Base-by-base conservation (phyloP, 129 eudicot species). In the Artemisia tridentata region DNA sequence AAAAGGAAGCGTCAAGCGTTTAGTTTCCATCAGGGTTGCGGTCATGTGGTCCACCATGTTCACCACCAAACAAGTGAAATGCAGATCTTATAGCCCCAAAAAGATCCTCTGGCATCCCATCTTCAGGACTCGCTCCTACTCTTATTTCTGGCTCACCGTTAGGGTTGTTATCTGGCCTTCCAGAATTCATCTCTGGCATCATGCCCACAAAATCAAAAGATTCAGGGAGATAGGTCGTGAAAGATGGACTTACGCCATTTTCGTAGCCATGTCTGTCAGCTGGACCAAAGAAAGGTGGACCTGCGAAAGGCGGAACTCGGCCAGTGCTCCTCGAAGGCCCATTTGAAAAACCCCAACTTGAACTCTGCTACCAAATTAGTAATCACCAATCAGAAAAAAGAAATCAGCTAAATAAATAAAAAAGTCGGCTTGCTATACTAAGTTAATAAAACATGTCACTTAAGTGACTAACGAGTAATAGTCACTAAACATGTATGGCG, bases 1-100 rank as follows among this genome's bases (percentile, higher is more conserved):
- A 45, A 45, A 27, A 14, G 21, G 21, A 75, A 53, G 27, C 16
- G 56, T 46, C 41, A 46, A 69, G 31, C 13, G 78, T 64, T 27
- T 74, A 68, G 56, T 85, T 76, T 63, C 83, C 90, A 68, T 77
- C 59, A 19, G 84, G 15, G 74, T 55, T 38, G 9, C 45, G 7
- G 19, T 69, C 74, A 7, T 9, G 71, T 85, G 53, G 73, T 87
- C 83, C 87, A 11, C 81, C 88, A 0, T 82, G 65, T 11, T 69
- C 65, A 6, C 56, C 65, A 3, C 56, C 41, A 84, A 86, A 69
- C 96, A 91, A 78, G 67, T 84, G 82, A 87, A 84, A 70, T 70
- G 87, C 86, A 65, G 88, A 84, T 81, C 90, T 82, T 48, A 91
- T 51, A 13, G 86, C 86, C 48, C 83, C 88, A 0, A 76, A 60